phyloP scores from a whole-genome alignment of 371 early-diverging fungal species.

The Dichotomocladium elegans region DNA sequence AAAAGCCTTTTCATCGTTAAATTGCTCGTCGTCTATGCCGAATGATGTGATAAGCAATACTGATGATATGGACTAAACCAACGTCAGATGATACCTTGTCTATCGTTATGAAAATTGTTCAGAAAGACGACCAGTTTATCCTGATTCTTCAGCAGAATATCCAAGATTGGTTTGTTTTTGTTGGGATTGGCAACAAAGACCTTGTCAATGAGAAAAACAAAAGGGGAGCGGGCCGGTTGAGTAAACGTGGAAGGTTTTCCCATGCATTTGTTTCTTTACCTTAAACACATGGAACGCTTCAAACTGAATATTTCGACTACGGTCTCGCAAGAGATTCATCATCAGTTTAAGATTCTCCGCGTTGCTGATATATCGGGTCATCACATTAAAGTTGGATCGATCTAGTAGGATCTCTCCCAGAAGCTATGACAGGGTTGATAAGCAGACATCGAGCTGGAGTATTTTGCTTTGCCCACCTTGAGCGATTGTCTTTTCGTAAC shows the following conservation, averaged over 20 bases:
- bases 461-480: slow-evolving; percentile 62
- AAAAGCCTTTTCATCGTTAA: slow-evolving; percentile 97
- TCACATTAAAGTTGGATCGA: slow-evolving; percentile 89
- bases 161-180: slow-evolving; percentile 88
- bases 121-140: slow-evolving; percentile 87
- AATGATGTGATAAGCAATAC: neutral
- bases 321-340: slow-evolving; percentile 95
- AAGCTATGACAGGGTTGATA: slow-evolving; percentile 48
- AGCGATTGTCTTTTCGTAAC: slow-evolving; percentile 97
- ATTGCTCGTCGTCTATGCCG: slow-evolving; percentile 93
- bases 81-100: slow-evolving; percentile 66
- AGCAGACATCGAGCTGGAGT: neutral
- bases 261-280: slow-evolving; percentile 27
- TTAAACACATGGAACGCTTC: slow-evolving; percentile 99
- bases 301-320: slow-evolving; percentile 95
- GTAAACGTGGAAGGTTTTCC: neutral
- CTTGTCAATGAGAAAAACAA: slow-evolving; percentile 28
- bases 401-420: slow-evolving; percentile 96
- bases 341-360: slow-evolving; percentile 94
- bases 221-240: no score
- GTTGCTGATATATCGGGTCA: slow-evolving; percentile 92
- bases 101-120: slow-evolving; percentile 89
- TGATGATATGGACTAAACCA: neutral
- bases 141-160: slow-evolving; percentile 90
- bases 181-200: slow-evolving; percentile 98